phyloP scores from a whole-genome alignment of 1,139 yeast genomes.

The Blastobotrys elegans region DNA sequence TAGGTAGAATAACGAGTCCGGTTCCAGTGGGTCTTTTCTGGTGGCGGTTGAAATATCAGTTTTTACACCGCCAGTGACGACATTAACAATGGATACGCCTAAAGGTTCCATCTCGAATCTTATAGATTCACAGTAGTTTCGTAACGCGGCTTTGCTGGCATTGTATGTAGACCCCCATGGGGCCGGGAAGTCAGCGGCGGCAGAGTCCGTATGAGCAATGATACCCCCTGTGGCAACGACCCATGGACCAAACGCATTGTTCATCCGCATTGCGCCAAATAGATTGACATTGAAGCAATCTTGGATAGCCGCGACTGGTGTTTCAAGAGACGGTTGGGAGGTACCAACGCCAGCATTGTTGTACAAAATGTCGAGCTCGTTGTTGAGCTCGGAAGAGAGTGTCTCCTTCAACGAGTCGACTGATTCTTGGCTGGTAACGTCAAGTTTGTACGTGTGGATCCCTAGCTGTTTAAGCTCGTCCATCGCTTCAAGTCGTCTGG shows the following conservation, averaged over 20 bases:
- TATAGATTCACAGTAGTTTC: conserved; percentile 57
- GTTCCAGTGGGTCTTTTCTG: conserved; percentile 52
- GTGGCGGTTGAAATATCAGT: conserved; percentile 46
- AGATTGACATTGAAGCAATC: conserved; percentile 65
- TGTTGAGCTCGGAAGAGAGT: conserved; percentile 40
- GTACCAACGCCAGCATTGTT: conserved; percentile 67
- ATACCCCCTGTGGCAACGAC: conserved; percentile 65
- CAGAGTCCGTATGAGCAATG: conserved; percentile 70
- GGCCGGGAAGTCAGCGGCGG: conserved; percentile 60
- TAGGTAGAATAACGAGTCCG: conserved; percentile 19
- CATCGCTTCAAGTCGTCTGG: conserved; percentile 65
- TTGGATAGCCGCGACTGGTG: conserved; percentile 49
- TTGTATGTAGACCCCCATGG: conserved; percentile 68
- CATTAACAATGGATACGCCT: conserved; percentile 65
- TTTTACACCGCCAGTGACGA: conserved; percentile 63
- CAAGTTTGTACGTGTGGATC: conserved; percentile 41
- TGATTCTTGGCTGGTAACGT: conserved; percentile 50
- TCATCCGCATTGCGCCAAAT: conserved; percentile 59
- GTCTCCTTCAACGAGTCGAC: conserved; percentile 43
- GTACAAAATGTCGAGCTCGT: conserved; percentile 53
- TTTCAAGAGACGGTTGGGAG: conserved; percentile 65
- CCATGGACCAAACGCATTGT: conserved; percentile 53
- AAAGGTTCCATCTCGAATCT: conserved; percentile 68
- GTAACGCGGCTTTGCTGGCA: conserved; percentile 74
- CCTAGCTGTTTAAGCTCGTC: conserved; percentile 43